Base-by-base conservation (phyloP, 129 eudicot species). In the Chrysanthemum seticuspe region DNA sequence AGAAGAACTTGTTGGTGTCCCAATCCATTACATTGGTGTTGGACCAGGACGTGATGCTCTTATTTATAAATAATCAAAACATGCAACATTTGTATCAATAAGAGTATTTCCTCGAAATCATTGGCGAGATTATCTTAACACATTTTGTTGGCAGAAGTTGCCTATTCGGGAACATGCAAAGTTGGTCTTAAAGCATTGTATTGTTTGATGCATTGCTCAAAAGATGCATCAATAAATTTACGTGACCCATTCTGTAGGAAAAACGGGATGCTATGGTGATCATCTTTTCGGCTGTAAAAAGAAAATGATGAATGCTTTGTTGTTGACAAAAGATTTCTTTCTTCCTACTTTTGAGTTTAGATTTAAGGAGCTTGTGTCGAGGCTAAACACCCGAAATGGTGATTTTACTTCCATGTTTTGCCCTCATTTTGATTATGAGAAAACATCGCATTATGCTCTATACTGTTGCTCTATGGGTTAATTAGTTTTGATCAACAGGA, bases 41-140 rank as follows among this genome's bases (percentile, higher is more conserved):
- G 98, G 98, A 4, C 98, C 98, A 0, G 98, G 98, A 31, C 96
- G 98, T 7, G 95, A 93, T 74, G 98, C 98, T 74, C 91, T 93
- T 54, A 89, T 93, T 59, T 89, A 86, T 89, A 93, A 90, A 77
- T 93, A 73, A 83, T 68, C 36, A 49, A 5, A 13, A 27, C 49
- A 45, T 67, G 59, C 21, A 49, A 25, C 10, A 68, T 61, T 18
- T 67, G 56, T 48, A 44, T 44, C 18, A 29, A 10, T 2, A 23
- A 60, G 63, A 19, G 56, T 36, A 75, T 58, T 76, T 62, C 52
- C 58, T 72, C 23, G 5, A 2, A n/a, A 45, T 59, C 57, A 67
- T 76, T 57, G 68, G 80, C 68, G 68, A 76, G 74, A 67, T 67
- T 23, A 57, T 40, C 60, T 67, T 45, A 57, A 58, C 60, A 48